These are phyloP conservation scores for Microascus cirrosus DNA, from an alignment of 2,329 filamentous ascomycete genomes.

Conservation along the genomic window DNA sequence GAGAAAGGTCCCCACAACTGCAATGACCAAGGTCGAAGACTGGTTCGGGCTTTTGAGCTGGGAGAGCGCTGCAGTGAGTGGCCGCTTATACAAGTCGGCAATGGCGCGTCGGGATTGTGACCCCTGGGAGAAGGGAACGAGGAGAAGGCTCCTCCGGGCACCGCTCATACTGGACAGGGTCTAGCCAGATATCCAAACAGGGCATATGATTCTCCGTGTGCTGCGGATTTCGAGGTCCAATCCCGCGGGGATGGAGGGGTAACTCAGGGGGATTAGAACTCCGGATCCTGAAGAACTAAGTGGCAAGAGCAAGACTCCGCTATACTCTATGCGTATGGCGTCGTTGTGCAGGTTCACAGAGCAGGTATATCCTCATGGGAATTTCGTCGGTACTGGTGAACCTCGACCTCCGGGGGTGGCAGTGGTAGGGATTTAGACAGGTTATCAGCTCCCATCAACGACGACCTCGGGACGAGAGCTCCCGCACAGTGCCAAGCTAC, in stretches of 20 bases:
- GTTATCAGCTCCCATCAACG: too few relatives aligned
- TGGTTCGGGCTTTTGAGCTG: conserved; percentile 28
- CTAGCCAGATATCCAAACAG: background rate
- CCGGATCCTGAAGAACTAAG: too few relatives aligned
- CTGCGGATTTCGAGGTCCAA: background rate
- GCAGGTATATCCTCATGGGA: too few relatives aligned
- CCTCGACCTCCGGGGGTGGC: too few relatives aligned
- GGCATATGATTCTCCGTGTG: background rate
- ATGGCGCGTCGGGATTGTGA: conserved; percentile 40
- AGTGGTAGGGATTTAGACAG: too few relatives aligned
- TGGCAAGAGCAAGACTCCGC: too few relatives aligned
- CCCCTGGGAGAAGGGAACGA: conserved; percentile 52
- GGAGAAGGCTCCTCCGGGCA: conserved; percentile 29
- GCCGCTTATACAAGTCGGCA: conserved; percentile 47
- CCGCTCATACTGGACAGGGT: background rate
- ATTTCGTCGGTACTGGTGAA: too few relatives aligned
- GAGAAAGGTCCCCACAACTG: conserved; percentile 53
- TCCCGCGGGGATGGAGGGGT: background rate
- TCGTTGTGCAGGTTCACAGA: too few relatives aligned
- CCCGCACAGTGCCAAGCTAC: too few relatives aligned
- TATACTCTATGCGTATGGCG: too few relatives aligned
- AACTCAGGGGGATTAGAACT: too few relatives aligned
- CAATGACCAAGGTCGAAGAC: conserved; percentile 35
- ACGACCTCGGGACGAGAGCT: too few relatives aligned
- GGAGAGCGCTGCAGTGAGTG: conserved; percentile 42